Conservation (phyloP, 2,329 filamentous ascomycete genomes). For the Fusarium mundagurra region DNA sequence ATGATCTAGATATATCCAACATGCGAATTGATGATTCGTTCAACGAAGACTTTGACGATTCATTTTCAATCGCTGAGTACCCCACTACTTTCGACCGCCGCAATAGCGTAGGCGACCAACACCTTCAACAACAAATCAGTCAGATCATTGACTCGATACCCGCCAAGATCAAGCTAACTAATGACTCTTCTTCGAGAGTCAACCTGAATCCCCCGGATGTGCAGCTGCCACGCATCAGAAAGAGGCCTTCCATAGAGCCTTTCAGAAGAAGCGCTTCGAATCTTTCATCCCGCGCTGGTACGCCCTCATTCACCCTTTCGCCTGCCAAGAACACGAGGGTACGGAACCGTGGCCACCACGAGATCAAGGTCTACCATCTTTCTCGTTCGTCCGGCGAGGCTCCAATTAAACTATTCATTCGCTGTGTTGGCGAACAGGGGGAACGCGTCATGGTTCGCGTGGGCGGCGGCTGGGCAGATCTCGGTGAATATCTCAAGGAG, state of each 20-base stretch:
- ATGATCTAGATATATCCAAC: slow-evolving; percentile 51
- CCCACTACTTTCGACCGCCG: slow-evolving; percentile 39
- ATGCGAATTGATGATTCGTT: slow-evolving; percentile 57
- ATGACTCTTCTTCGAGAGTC: slow-evolving; percentile 56
- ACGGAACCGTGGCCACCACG: slow-evolving; percentile 66
- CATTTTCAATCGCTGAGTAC: slow-evolving; percentile 47
- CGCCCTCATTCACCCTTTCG: slow-evolving; percentile 75
- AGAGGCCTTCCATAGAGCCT: slow-evolving; percentile 55
- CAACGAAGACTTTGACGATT: slow-evolving; percentile 59
- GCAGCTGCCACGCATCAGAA: slow-evolving; percentile 59
- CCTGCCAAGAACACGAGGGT: slow-evolving; percentile 66
- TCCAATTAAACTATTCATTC: slow-evolving; percentile 94
- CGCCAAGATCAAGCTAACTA: slow-evolving; percentile 78
- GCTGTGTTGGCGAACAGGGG: slow-evolving; percentile 87
- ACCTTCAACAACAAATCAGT: slow-evolving; percentile 82
- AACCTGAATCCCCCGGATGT: slow-evolving; percentile 69
- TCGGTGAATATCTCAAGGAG: slow-evolving; percentile 93
- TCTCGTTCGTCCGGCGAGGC: slow-evolving; percentile 84
- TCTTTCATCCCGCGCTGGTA: slow-evolving; percentile 65
- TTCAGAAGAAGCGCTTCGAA: slow-evolving; percentile 61
- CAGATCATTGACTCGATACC: slow-evolving; percentile 82
- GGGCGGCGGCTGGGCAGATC: slow-evolving; percentile 96
- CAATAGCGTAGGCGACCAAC: slow-evolving; percentile 65
- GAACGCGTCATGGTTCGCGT: slow-evolving; percentile 98
- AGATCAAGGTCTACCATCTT: slow-evolving; percentile 93